These are phyloP conservation scores for Aspergillus cejpii DNA, from an alignment of 2,329 filamentous ascomycete species.

Conservation along the genomic window DNA sequence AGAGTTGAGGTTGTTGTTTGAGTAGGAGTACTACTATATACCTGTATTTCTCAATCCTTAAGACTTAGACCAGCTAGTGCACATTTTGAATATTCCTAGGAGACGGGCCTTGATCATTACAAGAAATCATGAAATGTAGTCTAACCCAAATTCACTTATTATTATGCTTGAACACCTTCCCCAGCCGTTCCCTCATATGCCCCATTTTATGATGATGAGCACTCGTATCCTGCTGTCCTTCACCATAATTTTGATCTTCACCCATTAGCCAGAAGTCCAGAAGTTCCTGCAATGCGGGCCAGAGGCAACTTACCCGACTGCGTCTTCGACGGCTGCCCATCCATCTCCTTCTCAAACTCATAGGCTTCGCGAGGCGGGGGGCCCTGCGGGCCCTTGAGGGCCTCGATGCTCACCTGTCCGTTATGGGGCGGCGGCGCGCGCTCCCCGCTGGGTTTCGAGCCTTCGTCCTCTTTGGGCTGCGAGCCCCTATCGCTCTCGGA, in stretches of 20 bases:
- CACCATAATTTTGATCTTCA: neutral
- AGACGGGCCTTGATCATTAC: too few species aligned
- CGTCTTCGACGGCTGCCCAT: constrained; percentile 4
- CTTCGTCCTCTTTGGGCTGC: neutral
- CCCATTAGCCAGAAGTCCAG: neutral
- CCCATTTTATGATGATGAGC: constrained; percentile 13
- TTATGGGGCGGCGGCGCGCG: neutral
- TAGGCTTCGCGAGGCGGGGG: constrained; percentile 20
- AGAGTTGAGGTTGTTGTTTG: constrained; percentile 82
- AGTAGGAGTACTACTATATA: constrained; percentile 17
- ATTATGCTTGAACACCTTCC: constrained; percentile 16
- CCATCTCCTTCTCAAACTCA: constrained; percentile 26
- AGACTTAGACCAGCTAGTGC: too few species aligned
- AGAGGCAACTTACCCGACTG: too few species aligned
- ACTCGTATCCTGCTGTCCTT: neutral
- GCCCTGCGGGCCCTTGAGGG: constrained; percentile 25
- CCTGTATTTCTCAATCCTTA: too few species aligned
- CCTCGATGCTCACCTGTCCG: constrained; percentile 23
- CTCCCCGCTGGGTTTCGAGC: neutral
- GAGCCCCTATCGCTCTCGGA: neutral
- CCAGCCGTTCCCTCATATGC: constrained; percentile 33
- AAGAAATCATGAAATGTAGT: neutral
- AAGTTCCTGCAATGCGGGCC: too few species aligned
- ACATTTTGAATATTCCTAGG: too few species aligned
- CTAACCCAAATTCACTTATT: constrained; percentile 4